A percentile compares a stretch with the other conserved stretches of the same genome.
phyloP scores from a whole-genome alignment of 176 grass and related monocot genomes.

The Triticum urartu region DNA sequence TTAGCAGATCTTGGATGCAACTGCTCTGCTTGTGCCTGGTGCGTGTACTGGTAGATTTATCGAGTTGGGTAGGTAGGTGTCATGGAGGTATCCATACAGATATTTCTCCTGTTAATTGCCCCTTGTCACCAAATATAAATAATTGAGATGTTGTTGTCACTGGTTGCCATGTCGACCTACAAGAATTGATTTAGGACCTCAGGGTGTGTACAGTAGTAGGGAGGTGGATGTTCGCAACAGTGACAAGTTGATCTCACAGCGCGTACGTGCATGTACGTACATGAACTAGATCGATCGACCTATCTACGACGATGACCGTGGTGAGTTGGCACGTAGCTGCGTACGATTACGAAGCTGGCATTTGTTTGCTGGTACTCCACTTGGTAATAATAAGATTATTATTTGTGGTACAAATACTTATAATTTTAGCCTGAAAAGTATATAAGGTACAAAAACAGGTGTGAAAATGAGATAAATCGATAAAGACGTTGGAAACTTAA shows the following conservation, averaged over 20 bases:
- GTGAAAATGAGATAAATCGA: background rate
- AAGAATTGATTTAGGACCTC: background rate
- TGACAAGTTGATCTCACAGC: background rate
- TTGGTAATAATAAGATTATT: background rate
- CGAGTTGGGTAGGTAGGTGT: background rate
- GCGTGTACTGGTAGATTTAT: background rate
- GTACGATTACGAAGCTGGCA: background rate
- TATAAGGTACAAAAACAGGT: background rate
- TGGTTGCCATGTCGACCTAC: background rate
- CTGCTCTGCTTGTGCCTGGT: conserved; percentile 12
- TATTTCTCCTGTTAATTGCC: background rate
- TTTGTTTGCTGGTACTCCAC: background rate
- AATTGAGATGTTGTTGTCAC: background rate
- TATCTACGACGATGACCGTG: background rate
- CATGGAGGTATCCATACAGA: background rate
- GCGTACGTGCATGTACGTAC: background rate
- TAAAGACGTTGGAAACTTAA: background rate
- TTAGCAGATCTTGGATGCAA: background rate
- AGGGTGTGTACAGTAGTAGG: background rate
- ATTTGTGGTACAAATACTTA: background rate
- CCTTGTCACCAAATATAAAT: background rate
- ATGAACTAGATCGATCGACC: background rate
- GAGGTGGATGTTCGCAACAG: background rate
- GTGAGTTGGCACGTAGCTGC: background rate
- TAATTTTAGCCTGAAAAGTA: no score